Conservation (phyloP, 495 filamentous ascomycete species). For the Opeltia flavorubescens region DNA sequence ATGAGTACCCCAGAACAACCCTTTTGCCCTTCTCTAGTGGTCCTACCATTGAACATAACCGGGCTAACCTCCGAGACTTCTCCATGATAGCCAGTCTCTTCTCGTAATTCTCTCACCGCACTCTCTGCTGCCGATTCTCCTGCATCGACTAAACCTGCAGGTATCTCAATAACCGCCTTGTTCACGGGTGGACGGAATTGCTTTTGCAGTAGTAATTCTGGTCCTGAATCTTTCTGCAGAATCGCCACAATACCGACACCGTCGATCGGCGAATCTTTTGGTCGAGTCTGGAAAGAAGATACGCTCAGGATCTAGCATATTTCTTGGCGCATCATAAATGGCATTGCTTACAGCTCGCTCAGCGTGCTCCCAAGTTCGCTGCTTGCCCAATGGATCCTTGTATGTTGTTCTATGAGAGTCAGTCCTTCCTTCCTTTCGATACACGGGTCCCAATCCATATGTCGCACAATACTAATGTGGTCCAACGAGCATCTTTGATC, state of each 20-base stretch:
- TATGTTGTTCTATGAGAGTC: slow-evolving; percentile 46
- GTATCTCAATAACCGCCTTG: slow-evolving; percentile 67
- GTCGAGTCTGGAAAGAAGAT: slow-evolving; percentile 41
- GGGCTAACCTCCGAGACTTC: slow-evolving; percentile 50
- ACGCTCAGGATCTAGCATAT: neutral
- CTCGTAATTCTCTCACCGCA: slow-evolving; percentile 77
- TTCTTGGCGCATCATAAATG: slow-evolving; percentile 1
- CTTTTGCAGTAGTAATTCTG: slow-evolving; percentile 70
- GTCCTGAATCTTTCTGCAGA: slow-evolving; percentile 54
- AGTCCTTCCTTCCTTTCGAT: too few relatives aligned
- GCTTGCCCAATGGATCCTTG: slow-evolving; percentile 50
- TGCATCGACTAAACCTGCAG: slow-evolving; percentile 74
- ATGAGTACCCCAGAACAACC: too few relatives aligned
- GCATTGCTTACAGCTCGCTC: slow-evolving; percentile 50
- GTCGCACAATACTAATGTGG: slow-evolving; percentile 41
- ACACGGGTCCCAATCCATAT: too few relatives aligned
- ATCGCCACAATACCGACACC: slow-evolving; percentile 87
- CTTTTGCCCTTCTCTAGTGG: too few relatives aligned
- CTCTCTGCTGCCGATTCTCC: slow-evolving; percentile 65
- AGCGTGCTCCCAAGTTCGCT: slow-evolving; percentile 69
- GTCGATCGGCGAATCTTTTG: slow-evolving; percentile 56
- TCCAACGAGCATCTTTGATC: slow-evolving; percentile 56
- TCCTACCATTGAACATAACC: slow-evolving; percentile 75
- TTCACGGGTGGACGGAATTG: slow-evolving; percentile 79
- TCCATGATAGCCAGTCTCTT: slow-evolving; percentile 87